Evolutionary conservation across 257 asterid species (phyloP).

Genomic region (Salvia splendens): DNA sequence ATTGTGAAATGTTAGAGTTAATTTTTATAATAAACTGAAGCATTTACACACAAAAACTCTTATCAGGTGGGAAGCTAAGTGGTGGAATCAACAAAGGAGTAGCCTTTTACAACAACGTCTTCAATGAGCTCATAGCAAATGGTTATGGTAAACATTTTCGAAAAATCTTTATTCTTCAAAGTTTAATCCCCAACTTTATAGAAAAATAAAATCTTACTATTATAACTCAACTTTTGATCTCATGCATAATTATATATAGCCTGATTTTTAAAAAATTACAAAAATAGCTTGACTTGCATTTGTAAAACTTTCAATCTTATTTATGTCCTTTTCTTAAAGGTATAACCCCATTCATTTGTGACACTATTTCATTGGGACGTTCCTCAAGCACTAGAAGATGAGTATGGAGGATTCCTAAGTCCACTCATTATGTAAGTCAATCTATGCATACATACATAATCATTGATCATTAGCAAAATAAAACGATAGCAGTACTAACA

Average conservation of each 20-base stretch:
- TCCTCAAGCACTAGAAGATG: conserved; percentile 77
- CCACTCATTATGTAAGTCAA: conserved; percentile 52
- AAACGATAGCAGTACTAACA: too few relatives aligned
- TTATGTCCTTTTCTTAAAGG: conserved; percentile 32
- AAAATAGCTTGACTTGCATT: too few relatives aligned
- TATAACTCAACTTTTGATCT: too few relatives aligned
- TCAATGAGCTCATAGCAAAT: conserved; percentile 10
- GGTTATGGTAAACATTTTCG: background rate
- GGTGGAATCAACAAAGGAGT: background rate
- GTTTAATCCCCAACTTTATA: too few relatives aligned
- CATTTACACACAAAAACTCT: background rate
- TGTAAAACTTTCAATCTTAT: too few relatives aligned
- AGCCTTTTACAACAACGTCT: conserved; percentile 15
- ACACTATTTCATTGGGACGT: conserved; percentile 77
- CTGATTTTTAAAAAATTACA: too few relatives aligned
- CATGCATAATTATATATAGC: too few relatives aligned
- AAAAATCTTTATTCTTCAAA: too few relatives aligned
- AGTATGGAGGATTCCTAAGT: conserved; percentile 67
- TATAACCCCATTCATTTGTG: conserved; percentile 55
- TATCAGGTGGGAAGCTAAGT: conserved; percentile 5
- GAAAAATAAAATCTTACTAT: too few relatives aligned
- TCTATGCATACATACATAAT: background rate
- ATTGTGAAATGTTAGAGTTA: too few relatives aligned
- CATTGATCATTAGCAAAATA: too few relatives aligned
- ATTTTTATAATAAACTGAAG: too few relatives aligned